These are phyloP conservation scores for Eucalyptus paniculata DNA, from an alignment of 345 rosid genomes.

Conservation along the genomic window DNA sequence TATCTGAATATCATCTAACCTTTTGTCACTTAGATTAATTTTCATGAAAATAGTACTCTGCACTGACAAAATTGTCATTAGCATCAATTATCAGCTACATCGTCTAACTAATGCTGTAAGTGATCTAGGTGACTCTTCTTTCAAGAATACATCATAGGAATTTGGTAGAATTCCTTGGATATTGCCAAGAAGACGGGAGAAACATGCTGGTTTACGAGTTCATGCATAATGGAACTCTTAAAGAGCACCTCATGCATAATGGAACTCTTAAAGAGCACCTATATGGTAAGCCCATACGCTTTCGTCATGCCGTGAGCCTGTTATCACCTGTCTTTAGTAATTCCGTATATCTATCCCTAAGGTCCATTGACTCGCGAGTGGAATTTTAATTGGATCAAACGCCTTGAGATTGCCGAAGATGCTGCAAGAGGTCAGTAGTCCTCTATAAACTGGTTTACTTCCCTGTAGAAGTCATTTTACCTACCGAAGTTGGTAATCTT, in stretches of 20 bases:
- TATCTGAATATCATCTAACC: neutral
- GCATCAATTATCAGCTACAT: neutral
- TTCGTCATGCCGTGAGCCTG: neutral
- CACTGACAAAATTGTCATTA: neutral
- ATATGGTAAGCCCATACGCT: conserved; percentile 41
- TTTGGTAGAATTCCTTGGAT: conserved; percentile 93
- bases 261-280: conserved; percentile 98
- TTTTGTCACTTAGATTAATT: neutral
- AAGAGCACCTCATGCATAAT: conserved; percentile 52
- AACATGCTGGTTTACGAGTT: conserved; percentile 88
- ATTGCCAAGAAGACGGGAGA: conserved; percentile 87
- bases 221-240: conserved; percentile 93
- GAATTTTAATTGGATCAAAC: conserved; percentile 76
- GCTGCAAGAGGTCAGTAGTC: conserved; percentile 72
- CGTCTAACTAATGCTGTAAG: neutral
- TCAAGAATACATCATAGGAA: conserved; percentile 98
- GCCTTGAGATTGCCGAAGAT: conserved; percentile 97
- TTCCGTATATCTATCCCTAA: neutral
- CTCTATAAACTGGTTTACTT: neutral
- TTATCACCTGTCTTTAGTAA: neutral
- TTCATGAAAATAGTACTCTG: neutral
- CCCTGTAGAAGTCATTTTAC: neutral
- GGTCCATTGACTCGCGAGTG: conserved; percentile 51
- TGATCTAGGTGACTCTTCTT: conserved; percentile 73
- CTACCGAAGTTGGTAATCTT: neutral